A percentile compares a stretch with the other conserved stretches of the same genome.
Evolutionary conservation across 2,329 filamentous ascomycete genomes (phyloP).

Genomic region (Ophiostoma sp.): DNA sequence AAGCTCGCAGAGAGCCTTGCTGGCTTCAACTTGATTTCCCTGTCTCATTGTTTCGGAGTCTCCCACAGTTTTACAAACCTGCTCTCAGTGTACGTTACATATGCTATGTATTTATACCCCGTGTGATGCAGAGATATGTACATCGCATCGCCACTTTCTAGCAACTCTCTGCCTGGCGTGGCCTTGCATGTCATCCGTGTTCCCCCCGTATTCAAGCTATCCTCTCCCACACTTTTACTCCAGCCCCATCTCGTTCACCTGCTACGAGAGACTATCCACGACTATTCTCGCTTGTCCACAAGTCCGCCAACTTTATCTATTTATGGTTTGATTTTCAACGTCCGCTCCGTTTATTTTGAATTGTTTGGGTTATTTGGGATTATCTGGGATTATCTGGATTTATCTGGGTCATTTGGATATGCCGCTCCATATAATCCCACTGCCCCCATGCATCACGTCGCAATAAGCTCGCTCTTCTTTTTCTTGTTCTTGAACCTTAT

Average conservation of each 20-base stretch:
- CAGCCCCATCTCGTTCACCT: background rate
- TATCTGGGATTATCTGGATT: background rate
- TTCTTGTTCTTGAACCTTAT: background rate
- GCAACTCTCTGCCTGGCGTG: background rate
- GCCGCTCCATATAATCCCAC: constrained; percentile 2
- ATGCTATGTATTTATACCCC: no score
- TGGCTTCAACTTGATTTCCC: background rate
- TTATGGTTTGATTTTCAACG: constrained; percentile 3
- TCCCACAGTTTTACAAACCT: background rate
- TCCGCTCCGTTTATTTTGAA: background rate
- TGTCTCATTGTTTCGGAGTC: background rate
- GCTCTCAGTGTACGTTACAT: no score
- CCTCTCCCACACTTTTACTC: background rate
- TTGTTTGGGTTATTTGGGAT: background rate
- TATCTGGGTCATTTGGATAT: background rate
- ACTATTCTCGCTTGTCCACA: background rate
- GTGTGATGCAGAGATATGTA: background rate
- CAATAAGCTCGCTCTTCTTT: background rate
- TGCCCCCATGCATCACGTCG: constrained; percentile 10
- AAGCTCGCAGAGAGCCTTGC: background rate
- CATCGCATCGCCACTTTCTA: background rate
- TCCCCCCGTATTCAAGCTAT: background rate
- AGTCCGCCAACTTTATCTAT: constrained; percentile 9
- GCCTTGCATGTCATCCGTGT: background rate
- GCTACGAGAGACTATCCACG: background rate